These are phyloP conservation scores for Gossypium schwendimanii DNA, from an alignment of 441 rosid species.

Conservation along the genomic window DNA sequence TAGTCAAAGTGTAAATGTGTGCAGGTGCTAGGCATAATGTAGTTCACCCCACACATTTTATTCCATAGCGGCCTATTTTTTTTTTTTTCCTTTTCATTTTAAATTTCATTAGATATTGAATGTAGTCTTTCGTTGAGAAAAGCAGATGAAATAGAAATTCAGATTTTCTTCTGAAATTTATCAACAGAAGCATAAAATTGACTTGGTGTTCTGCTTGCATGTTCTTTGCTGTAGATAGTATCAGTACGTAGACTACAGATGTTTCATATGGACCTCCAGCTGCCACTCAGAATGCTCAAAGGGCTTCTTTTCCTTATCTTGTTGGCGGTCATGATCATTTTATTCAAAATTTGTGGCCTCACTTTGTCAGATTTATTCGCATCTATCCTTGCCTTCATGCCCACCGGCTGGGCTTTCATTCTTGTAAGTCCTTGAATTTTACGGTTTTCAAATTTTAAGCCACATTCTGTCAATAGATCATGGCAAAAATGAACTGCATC, in stretches of 20 bases:
- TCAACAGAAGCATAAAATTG: not conserved
- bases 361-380: conserved; percentile 45
- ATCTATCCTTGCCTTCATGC: conserved; percentile 71
- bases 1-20: not conserved
- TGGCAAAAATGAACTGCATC: not conserved
- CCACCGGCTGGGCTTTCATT: conserved; percentile 78
- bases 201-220: not conserved
- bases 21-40: not conserved
- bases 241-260: conserved; percentile 46
- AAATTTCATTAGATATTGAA: not conserved
- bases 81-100: not conserved
- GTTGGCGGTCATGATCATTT: conserved; percentile 32
- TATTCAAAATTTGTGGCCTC: conserved; percentile 42
- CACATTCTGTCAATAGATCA: not conserved
- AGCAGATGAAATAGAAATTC: not conserved
- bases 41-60: not conserved
- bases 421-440: conserved; percentile 36
- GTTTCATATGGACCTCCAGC: conserved; percentile 58
- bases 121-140: conserved; percentile 2
- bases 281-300: conserved; percentile 56
- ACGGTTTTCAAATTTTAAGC: not conserved
- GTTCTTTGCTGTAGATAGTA: conserved; percentile 29
- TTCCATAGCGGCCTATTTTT: not conserved
- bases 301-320: conserved; percentile 55
- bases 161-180: not conserved